Evolutionary conservation across 2,329 filamentous ascomycete genomes (phyloP).

Genomic region (Diplodia intermedia): DNA sequence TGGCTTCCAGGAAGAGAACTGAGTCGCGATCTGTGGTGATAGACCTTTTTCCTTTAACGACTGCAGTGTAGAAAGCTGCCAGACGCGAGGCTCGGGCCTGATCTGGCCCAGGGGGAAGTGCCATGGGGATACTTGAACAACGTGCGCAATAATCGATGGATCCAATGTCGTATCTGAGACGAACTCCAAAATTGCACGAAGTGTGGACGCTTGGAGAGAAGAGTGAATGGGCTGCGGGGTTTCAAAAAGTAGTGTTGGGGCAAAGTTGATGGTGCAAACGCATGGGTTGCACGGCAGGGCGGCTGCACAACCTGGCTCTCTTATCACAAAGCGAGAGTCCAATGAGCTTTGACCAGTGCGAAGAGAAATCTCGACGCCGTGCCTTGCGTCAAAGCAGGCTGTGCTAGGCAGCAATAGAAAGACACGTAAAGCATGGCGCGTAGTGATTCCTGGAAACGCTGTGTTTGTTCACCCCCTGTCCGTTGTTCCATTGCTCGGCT

Average conservation of each 20-base stretch:
- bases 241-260: neutral
- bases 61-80: slow-evolving; percentile 49
- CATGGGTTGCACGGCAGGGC: neutral
- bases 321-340: too few relatives aligned
- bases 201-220: too few relatives aligned
- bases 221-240: neutral
- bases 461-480: too few relatives aligned
- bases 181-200: too few relatives aligned
- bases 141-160: neutral
- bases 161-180: too few relatives aligned
- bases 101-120: neutral
- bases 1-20: slow-evolving; percentile 58
- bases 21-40: slow-evolving; percentile 50
- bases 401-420: too few relatives aligned
- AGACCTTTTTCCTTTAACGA: slow-evolving; percentile 50
- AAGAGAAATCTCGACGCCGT: too few relatives aligned
- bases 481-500: neutral
- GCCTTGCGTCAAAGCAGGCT: too few relatives aligned
- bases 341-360: too few relatives aligned
- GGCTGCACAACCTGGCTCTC: neutral
- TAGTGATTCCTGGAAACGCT: too few relatives aligned
- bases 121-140: neutral
- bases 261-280: slow-evolving; percentile 13
- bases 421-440: too few relatives aligned
- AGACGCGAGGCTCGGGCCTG: slow-evolving; percentile 43